These are phyloP conservation scores for Boletus tylopilopsis DNA, from an alignment of 768 basidiomycete species.

Conservation along the genomic window DNA sequence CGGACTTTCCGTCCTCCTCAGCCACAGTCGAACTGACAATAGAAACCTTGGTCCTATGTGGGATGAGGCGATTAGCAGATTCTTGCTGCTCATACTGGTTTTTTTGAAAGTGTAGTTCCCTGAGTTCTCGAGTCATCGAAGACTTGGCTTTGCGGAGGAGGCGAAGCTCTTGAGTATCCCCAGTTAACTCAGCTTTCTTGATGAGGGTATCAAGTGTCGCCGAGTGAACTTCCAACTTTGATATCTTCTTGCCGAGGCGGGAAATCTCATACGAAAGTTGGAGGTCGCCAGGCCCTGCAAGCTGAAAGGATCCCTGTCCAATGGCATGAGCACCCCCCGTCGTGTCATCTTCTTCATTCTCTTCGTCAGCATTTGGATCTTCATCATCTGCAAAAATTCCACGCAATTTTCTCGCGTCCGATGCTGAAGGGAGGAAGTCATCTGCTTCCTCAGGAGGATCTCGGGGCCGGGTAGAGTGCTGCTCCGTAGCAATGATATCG, in stretches of 20 bases:
- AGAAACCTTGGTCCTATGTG: constrained; percentile 78
- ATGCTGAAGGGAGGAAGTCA: constrained; percentile 1
- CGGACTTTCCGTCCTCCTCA: constrained; percentile 84
- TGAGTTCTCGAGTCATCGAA: constrained; percentile 75
- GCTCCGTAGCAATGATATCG: constrained; percentile 89
- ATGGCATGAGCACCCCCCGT: constrained; percentile 23
- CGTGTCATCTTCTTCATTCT: constrained; percentile 41
- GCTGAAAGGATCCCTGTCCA: constrained; percentile 55
- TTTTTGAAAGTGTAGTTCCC: constrained; percentile 86
- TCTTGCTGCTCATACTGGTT: constrained; percentile 94
- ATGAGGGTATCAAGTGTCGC: constrained; percentile 82
- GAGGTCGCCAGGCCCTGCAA: constrained; percentile 86
- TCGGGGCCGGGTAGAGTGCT: constrained; percentile 36
- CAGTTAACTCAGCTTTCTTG: constrained; percentile 92
- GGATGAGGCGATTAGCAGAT: constrained; percentile 79
- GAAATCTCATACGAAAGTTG: constrained; percentile 85
- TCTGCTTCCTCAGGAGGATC: constrained; percentile 10
- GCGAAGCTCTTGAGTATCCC: constrained; percentile 80
- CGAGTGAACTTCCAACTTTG: constrained; percentile 76
- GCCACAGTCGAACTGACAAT: constrained; percentile 81
- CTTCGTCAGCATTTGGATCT: constrained; percentile 40
- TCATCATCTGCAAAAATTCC: constrained; percentile 39
- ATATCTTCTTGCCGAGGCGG: constrained; percentile 71
- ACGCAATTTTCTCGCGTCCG: constrained; percentile 19
- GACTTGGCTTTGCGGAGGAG: constrained; percentile 80